Evolutionary conservation across 805 yeast species (phyloP), one percentile per base, ranked within the genome.

Genomic region (Wickerhamomyces sydowiorum): DNA sequence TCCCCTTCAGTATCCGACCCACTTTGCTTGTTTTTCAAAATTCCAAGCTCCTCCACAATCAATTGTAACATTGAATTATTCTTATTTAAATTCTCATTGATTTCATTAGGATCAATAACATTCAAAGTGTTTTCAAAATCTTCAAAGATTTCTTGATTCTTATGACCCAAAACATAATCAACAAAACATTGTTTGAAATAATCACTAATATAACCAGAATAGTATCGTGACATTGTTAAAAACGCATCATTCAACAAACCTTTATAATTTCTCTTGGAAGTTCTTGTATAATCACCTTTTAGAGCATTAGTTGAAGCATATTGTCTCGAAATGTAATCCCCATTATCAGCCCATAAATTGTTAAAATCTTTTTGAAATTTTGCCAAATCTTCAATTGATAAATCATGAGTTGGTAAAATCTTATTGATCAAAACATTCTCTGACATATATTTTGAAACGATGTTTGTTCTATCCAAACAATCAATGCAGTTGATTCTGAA

Each of bases 281-380:
- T 67, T 43, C 76, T 48, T 1, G 75, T 72, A 46, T 57, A 71
- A 41, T 71, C 76, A 7, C 75, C 75, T 46, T 71, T 72, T 44
- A 76, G 56, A 0, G 81, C 82, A 53, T 71, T 72, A 1, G 82
- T 76, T 5, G 76, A 73, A 3, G 81, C 75, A 52, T 80, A 80
- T 46, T 78, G 82, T 37, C 71, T 76, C 10, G 85, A 78, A 21
- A 80, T 75, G 18, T 74, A 77, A 52, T 80, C 86, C 1, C 86
- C 86, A 53, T 80, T 78, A 52, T 80, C 83, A 2, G 86, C 86
- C 86, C 86, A 80, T 10, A 71, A 36, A 34, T 56, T 46, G 27
- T 68, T 66, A 41, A 57, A 66, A 17, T 39, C 33, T 12, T 17
- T 42, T 31, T 45, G 59, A 46, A 59, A 65, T 9, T 31, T 24